Evolutionary conservation across 2,329 filamentous ascomycete genomes (phyloP), one percentile per base, ranked within the genome.

Genomic region (Cyphellophora europaea): DNA sequence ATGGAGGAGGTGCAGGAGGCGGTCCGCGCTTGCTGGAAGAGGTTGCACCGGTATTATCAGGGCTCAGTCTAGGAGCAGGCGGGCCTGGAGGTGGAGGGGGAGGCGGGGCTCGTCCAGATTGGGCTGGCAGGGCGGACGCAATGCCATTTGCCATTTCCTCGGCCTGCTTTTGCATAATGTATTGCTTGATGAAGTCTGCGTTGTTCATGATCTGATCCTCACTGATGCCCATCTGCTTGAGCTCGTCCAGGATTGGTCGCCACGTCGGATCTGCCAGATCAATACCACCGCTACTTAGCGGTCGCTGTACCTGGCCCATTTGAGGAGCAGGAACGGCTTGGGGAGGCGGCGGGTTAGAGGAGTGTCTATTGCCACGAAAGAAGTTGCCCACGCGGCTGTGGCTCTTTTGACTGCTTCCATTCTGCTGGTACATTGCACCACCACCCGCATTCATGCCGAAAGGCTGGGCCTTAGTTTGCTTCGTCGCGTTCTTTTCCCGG

Each of bases 401-500:
- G 29, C 45, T 45, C 36, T 56, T 56, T 47, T 70, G 67, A 32
- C 50, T 51, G 19, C 51, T 44, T 5, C 59, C 60, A 43, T 60
- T 62, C 6, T 53, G 50, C 18, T 60, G 53, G 15, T 62, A 60
- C 6, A 62, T 56, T 36, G 61, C 57, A n/a, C 61, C 62, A 41
- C 63, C 59, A 3, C 65, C 67, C 35, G 64, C 75, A 28, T 51
- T 53, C 2, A 64, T 65, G 5, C 65, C 62, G 50, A 93, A 94
- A 0, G 83, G 80, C 19, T 82, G 89, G 43, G 77, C 71, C 56
- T 69, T 78, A 3, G 88, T 95, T 43, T 80, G 78, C 65, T 93
- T 93, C 64, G 81, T 89, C 27, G 87, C 89, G 62, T 89, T 88
- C 73, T 93, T 95, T 64, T 96, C 88, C 46, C 88, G 74, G 55